Conservation (phyloP, 2,329 filamentous ascomycete genomes). For the Alternaria gaisen region DNA sequence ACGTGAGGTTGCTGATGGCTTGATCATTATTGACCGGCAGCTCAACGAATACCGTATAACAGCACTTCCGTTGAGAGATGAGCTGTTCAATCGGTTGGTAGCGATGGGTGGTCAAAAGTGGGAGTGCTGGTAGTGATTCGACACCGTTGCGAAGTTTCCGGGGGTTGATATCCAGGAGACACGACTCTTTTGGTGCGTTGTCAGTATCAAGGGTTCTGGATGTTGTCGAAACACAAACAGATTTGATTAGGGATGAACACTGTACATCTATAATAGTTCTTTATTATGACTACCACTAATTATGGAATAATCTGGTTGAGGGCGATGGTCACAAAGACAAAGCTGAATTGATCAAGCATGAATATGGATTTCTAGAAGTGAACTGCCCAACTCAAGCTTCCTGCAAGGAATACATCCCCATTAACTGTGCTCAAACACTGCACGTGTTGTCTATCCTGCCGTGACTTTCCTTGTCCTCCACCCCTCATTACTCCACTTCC, state of each 20-base stretch:
- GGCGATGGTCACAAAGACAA: neutral
- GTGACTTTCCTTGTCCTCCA: neutral
- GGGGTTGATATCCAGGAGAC: neutral
- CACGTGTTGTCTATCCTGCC: neutral
- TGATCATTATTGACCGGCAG: conserved; percentile 70
- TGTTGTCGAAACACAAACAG: neutral
- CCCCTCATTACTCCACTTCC: neutral
- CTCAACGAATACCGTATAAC: conserved; percentile 71
- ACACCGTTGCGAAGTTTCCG: neutral
- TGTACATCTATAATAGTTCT: conserved; percentile 9
- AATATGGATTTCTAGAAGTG: neutral
- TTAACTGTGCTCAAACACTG: neutral
- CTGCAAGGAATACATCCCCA: neutral
- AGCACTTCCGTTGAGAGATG: conserved; percentile 75
- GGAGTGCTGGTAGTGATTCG: conserved; percentile 70
- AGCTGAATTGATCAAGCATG: neutral
- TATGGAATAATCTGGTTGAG: neutral
- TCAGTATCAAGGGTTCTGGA: conserved; percentile 4
- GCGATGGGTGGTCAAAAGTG: conserved; percentile 84
- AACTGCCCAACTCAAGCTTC: neutral
- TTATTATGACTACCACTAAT: neutral
- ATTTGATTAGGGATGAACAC: neutral
- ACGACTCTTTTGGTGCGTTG: neutral
- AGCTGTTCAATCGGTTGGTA: conserved; percentile 81
- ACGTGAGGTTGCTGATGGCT: conserved; percentile 76